phyloP scores from a whole-genome alignment of 1,139 yeast genomes.

The Diutina scorzettiae region DNA sequence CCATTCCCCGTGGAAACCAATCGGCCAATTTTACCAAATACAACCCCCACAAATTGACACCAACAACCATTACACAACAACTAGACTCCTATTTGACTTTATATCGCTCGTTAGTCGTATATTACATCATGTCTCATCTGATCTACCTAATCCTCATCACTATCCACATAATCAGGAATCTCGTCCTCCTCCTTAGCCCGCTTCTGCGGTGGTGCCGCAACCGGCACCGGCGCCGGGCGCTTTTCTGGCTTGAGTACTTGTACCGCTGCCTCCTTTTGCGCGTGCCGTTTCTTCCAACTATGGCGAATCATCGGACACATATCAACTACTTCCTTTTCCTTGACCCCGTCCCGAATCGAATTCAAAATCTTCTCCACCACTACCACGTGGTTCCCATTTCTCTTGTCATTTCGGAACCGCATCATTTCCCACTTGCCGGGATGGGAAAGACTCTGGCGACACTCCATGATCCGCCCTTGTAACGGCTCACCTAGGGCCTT shows the following conservation, averaged over 20 bases:
- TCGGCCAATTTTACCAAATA: no score
- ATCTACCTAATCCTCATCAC: conserved; percentile 23
- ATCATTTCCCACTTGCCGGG: conserved; percentile 69
- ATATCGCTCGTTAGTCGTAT: no score
- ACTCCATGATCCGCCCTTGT: conserved; percentile 86
- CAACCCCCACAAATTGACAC: no score
- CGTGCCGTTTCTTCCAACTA: conserved; percentile 18
- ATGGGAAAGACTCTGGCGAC: conserved; percentile 41
- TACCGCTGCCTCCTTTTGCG: conserved; percentile 1
- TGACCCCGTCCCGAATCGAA: conserved; percentile 80
- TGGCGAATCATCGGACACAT: conserved; percentile 23
- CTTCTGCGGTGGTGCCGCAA: conserved; percentile 9
- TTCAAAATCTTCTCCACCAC: conserved; percentile 74
- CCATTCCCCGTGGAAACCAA: no score
- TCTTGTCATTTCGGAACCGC: conserved; percentile 87
- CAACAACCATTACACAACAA: no score
- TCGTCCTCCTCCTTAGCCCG: conserved; percentile 13
- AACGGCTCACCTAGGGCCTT: conserved; percentile 67
- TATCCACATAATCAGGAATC: conserved; percentile 32
- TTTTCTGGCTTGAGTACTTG: conserved; percentile 7
- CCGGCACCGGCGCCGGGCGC: conserved; percentile 9
- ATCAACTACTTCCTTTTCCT: conserved; percentile 57
- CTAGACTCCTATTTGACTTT: no score
- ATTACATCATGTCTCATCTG: neutral
- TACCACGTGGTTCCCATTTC: conserved; percentile 71